Evolutionary conservation across 352 stramenopile genomes (phyloP).

Genomic region (Pythium oligandrum): DNA sequence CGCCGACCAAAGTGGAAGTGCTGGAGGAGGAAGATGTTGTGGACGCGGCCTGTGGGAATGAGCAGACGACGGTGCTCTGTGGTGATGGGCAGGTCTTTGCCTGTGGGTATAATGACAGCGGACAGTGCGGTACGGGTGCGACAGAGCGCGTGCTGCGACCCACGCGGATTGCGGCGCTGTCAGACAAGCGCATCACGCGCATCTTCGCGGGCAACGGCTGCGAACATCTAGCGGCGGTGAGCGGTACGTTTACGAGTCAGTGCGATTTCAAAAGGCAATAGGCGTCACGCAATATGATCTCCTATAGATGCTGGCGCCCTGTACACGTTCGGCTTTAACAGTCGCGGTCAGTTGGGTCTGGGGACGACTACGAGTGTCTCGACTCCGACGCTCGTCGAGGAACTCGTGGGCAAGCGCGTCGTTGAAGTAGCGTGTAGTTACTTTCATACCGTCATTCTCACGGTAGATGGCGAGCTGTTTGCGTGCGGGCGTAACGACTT

Average conservation of each 20-base stretch:
- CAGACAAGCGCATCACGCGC: constrained; percentile 52
- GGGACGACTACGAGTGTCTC: constrained; percentile 64
- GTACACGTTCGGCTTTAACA: constrained; percentile 92
- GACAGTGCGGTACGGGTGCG: constrained; percentile 87
- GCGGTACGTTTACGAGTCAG: constrained; percentile 27
- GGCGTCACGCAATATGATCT: constrained; percentile 2
- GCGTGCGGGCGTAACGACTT: constrained; percentile 92
- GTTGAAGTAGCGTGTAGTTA: constrained; percentile 88
- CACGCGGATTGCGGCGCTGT: constrained; percentile 40
- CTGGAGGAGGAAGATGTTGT: constrained; percentile 43
- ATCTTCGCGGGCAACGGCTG: constrained; percentile 91
- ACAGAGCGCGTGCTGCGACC: constrained; percentile 66
- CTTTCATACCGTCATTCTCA: constrained; percentile 88
- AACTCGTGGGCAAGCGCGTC: constrained; percentile 47
- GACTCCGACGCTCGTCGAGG: constrained; percentile 35
- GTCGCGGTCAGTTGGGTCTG: constrained; percentile 84
- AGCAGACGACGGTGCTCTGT: constrained; percentile 85
- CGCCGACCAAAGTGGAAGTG: constrained; percentile 39
- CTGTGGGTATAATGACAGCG: constrained; percentile 93
- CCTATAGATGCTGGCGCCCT: constrained; percentile 61
- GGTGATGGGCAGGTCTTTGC: constrained; percentile 85
- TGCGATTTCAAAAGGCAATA: neutral
- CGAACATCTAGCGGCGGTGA: constrained; percentile 87
- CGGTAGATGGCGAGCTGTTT: constrained; percentile 73
- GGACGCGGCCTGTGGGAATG: constrained; percentile 87